phyloP scores from a whole-genome alignment of 768 basidiomycete genomes.

The Exidia glandulosa region DNA sequence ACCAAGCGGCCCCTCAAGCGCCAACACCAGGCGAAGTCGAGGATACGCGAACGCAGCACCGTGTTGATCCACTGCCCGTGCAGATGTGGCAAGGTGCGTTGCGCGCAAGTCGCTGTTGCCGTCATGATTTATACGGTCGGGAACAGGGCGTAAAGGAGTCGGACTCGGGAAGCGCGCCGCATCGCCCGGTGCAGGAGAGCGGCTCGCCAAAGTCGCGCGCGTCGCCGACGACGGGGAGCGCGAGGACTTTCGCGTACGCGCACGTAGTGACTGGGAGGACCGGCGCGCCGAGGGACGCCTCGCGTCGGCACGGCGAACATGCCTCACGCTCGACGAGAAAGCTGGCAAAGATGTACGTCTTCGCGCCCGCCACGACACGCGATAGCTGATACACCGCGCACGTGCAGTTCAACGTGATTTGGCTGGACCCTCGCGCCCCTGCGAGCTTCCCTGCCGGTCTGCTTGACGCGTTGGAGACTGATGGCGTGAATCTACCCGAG shows the following conservation, averaged over 20 bases:
- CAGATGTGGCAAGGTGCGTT: conserved; percentile 72
- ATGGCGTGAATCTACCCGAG: conserved; percentile 19
- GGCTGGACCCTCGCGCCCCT: conserved; percentile 56
- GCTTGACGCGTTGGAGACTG: conserved; percentile 40
- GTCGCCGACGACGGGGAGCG: conserved; percentile 34
- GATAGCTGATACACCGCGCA: conserved; percentile 2
- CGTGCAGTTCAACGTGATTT: conserved; percentile 67
- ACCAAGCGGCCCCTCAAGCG: not conserved
- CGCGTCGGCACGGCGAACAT: conserved; percentile 62
- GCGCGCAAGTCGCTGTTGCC: not conserved
- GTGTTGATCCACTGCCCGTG: conserved; percentile 58
- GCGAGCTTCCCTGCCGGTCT: conserved; percentile 60
- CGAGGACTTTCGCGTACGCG: conserved; percentile 54
- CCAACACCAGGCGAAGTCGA: conserved; percentile 15
- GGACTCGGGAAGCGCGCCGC: conserved; percentile 49
- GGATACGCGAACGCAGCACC: conserved; percentile 26
- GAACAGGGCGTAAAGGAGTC: conserved; percentile 63
- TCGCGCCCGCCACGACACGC: not conserved
- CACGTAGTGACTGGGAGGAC: conserved; percentile 64
- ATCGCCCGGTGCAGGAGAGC: conserved; percentile 51
- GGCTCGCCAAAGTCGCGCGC: conserved; percentile 52
- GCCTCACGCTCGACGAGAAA: conserved; percentile 63
- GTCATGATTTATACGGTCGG: conserved; percentile 6
- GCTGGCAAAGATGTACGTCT: conserved; percentile 49
- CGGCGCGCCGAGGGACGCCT: conserved; percentile 63